Evolutionary conservation across 2,329 filamentous ascomycete species (phyloP).

Genomic region (Curvularia sp.): DNA sequence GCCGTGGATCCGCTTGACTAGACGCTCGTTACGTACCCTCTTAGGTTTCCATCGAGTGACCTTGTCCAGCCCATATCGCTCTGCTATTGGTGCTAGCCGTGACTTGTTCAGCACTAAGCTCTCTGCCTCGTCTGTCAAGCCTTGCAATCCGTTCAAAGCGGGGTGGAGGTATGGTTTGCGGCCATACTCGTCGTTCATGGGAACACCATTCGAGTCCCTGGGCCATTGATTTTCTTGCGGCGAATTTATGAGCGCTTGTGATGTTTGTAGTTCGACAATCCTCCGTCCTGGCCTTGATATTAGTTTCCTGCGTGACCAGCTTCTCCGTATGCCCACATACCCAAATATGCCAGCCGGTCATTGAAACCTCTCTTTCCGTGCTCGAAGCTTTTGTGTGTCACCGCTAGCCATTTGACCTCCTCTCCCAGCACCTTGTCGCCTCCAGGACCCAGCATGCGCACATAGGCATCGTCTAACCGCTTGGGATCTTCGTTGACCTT

Average conservation of each 20-base stretch:
- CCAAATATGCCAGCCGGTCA: slow-evolving; percentile 86
- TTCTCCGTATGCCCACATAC: slow-evolving; percentile 58
- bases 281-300: slow-evolving; percentile 61
- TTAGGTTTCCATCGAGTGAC: slow-evolving; percentile 90
- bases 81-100: slow-evolving; percentile 71
- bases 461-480: slow-evolving; percentile 79
- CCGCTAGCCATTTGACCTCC: slow-evolving; percentile 93
- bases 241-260: slow-evolving; percentile 65
- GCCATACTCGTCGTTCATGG: slow-evolving; percentile 49
- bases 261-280: slow-evolving; percentile 69
- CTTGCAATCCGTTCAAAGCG: slow-evolving; percentile 74
- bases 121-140: slow-evolving; percentile 69
- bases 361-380: slow-evolving; percentile 94
- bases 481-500: slow-evolving; percentile 76
- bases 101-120: slow-evolving; percentile 67
- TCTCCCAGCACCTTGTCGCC: slow-evolving; percentile 80
- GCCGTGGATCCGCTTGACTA: not conserved
- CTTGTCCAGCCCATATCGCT: slow-evolving; percentile 71
- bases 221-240: slow-evolving; percentile 46
- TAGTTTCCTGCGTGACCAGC: slow-evolving; percentile 14
- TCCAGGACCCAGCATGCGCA: slow-evolving; percentile 73
- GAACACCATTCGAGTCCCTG: slow-evolving; percentile 25
- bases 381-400: slow-evolving; percentile 98
- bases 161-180: slow-evolving; percentile 73
- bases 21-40: slow-evolving; percentile 64